phyloP scores from a whole-genome alignment of 192 early-diverging fungal species.

The Rhizophagus prolifer region DNA sequence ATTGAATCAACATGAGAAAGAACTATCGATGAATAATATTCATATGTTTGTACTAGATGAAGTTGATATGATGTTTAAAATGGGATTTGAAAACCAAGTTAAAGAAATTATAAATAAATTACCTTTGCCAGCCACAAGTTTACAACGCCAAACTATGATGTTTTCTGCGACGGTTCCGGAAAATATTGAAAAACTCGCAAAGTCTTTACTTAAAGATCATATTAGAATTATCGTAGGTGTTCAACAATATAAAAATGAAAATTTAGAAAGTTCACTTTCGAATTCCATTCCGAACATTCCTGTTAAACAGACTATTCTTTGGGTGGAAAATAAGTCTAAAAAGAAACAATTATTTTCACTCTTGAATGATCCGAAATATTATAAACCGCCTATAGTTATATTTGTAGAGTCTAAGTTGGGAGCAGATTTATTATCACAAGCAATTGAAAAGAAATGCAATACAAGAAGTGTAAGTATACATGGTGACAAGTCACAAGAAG shows the following conservation, averaged over 20 bases:
- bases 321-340: constrained; percentile 57
- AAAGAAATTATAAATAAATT: constrained; percentile 45
- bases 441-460: constrained; percentile 44
- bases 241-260: constrained; percentile 9
- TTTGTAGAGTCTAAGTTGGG: constrained; percentile 57
- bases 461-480: constrained; percentile 49
- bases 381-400: constrained; percentile 48
- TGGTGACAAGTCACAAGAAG: constrained; percentile 49
- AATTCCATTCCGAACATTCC: background rate
- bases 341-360: constrained; percentile 55
- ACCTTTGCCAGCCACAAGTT: constrained; percentile 29
- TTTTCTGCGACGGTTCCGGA: constrained; percentile 54
- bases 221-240: constrained; percentile 39
- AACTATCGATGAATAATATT: constrained; percentile 40
- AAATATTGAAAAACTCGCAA: constrained; percentile 32
- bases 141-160: constrained; percentile 43
- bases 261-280: background rate
- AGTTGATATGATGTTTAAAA: constrained; percentile 57
- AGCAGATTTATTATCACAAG: constrained; percentile 49
- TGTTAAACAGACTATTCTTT: constrained; percentile 56
- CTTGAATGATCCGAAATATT: constrained; percentile 53
- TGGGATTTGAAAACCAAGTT: constrained; percentile 54
- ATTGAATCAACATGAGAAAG: constrained; percentile 33
- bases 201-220: constrained; percentile 32
- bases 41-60: constrained; percentile 56